Evolutionary conservation across 2,329 filamentous ascomycete genomes (phyloP), one percentile per base, ranked within the genome.

Genomic region (Colletotrichum neosansevieriae): DNA sequence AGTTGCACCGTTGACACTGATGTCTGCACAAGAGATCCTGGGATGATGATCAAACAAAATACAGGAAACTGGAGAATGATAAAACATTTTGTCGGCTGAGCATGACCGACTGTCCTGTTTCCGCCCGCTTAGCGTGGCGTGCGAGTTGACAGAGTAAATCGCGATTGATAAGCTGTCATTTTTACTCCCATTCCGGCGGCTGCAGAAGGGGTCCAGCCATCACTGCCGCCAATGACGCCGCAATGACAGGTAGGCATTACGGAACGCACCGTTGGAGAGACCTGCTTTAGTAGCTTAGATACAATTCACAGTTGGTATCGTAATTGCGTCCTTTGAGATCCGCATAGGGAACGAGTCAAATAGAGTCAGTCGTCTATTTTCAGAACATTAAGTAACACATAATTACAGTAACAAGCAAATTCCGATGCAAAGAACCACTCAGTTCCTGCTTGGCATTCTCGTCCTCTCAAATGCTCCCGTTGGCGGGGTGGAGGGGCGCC

Each of bases 401-500:
- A 24, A 24, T 24, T 24, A 4, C 4, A 24, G 24, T 4, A 24
- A 24, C 4, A 24, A 24, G 24, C 24, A 24, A 24, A 24, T 5
- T 24, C 24, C 24, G 21, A 24, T 5, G 24, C 24, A 4, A 5
- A 40, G 24, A n/a, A 29, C 15, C 6, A 32, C 15, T 32, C 21
- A 9, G 40, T 32, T 36, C 59, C 29, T 36, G 32, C 40, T 67
- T 67, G 53, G 45, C 64, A 15, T 49, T 42, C 59, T 63, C 58
- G 59, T 63, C 64, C 64, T 68, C 60, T 68, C 17, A 59, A 47
- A 17, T 58, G 61, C 61, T 64, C 38, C 53, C 47, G 56, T 45
- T 24, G 47, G 71, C 65, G 71, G 72, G 71, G 71, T 71, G 69
- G 66, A 60, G 65, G 70, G 61, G 71, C 66, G 71, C 13, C 2